Base-by-base conservation (phyloP, 176 grass and related monocot species). In the Juncus inflexus region DNA sequence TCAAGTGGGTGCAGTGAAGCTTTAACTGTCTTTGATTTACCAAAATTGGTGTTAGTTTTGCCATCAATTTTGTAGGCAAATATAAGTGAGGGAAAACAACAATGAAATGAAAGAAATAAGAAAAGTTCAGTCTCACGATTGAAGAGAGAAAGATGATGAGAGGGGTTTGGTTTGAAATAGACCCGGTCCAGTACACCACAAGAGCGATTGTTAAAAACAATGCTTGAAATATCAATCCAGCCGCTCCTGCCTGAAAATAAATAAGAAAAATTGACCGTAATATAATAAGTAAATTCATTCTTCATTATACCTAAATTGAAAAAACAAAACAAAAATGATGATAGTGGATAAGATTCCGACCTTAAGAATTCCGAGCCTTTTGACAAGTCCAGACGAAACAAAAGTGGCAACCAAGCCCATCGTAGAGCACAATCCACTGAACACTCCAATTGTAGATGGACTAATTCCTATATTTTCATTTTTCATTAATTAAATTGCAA, bases 351-450 rank as follows among this genome's bases (percentile, higher is more conserved):
- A 16, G 8, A n/a, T 16, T 9, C 63, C 52, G 77, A 92, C 94
- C 94, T 99, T 99, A 15, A 99, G 76, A 82, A 99, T 89, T 67
- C 91, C 91, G 80, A 91, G 74, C 73, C 61, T 88, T 84, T 89
- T 89, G n/a, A 99, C 94, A 57, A 92, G 69, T 55, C 82, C 64
- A 45, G 88, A 78, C 57, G 88, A 99, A 65, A 89, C 84, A 65
- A 92, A 99, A 53, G 94, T 99, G 12, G 94, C 88, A 65, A 81
- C 77, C 76, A 99, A 84, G 35, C 94, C 94, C 94, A 99, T 99
- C 74, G 91, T 69, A 77, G 94, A 86, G 60, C 88, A 99, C 64
- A 86, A 73, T 74, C 94, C 94, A 71, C 83, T 86, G 66, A 99
- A 99, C 73, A 80, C 80, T 75, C 94, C 88, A 64, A 99, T 82